A percentile compares a stretch with the other conserved stretches of the same genome.
Conservation (phyloP, 805 yeast species). For the Vanderwaltozyma polyspora region DNA sequence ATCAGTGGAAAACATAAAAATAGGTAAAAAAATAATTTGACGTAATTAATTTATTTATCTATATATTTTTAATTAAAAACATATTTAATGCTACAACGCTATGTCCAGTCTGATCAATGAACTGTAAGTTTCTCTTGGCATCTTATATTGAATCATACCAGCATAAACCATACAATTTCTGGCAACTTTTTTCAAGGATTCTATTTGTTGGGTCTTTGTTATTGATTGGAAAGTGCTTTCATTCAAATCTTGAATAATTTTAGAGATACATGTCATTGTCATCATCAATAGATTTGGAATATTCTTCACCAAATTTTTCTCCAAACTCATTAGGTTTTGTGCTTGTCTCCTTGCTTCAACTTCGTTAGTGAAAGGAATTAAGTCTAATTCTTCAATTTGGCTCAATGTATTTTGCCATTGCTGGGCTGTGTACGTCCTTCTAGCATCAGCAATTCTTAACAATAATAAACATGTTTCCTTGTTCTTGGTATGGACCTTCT, state of each 20-base stretch:
- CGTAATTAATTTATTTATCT: no score
- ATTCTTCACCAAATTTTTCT: conserved; percentile 65
- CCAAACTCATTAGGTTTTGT: conserved; percentile 51
- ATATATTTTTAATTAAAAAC: no score
- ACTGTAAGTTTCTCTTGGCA: conserved; percentile 77
- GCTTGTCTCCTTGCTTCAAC: conserved; percentile 54
- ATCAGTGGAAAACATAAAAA: no score
- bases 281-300: conserved; percentile 72
- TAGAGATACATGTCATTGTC: conserved; percentile 67
- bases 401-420: conserved; percentile 51
- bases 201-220: conserved; percentile 42
- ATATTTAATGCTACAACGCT: no score
- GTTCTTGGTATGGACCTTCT: conserved; percentile 41
- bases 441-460: conserved; percentile 55
- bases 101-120: conserved; percentile 55
- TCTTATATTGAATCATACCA: conserved; percentile 85
- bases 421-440: conserved; percentile 43
- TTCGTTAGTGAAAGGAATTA: conserved; percentile 56
- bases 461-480: conserved; percentile 57
- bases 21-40: no score
- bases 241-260: conserved; percentile 36
- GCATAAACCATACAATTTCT: conserved; percentile 89
- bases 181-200: conserved; percentile 50
- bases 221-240: conserved; percentile 32
- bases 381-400: conserved; percentile 44